A percentile compares a stretch with the other conserved stretches of the same genome.
Evolutionary conservation across 495 filamentous ascomycete species (phyloP).

Genomic region (Talaromyces thailandensis): DNA sequence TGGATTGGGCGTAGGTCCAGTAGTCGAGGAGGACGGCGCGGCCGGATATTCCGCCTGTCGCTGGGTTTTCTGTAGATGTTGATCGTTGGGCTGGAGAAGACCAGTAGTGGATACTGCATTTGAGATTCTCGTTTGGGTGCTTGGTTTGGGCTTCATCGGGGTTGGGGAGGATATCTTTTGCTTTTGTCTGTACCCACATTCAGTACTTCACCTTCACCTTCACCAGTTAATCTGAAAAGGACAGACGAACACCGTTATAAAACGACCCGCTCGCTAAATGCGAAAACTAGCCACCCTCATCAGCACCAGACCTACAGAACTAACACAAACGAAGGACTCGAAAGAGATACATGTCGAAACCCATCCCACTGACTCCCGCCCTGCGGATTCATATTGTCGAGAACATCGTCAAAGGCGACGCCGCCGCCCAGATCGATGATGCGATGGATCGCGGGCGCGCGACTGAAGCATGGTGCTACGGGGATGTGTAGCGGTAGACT

Average conservation of each 20-base stretch:
- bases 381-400: constrained; percentile 61
- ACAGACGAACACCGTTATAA: neutral
- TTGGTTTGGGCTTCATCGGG: neutral
- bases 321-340: neutral
- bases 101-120: constrained; percentile 41
- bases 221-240: neutral
- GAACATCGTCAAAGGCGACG: constrained; percentile 48
- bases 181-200: neutral
- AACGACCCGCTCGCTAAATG: neutral
- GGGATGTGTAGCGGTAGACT: constrained; percentile 49
- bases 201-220: neutral
- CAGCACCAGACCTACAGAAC: neutral
- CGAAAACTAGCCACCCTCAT: neutral
- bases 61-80: neutral
- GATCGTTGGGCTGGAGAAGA: constrained; percentile 5
- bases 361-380: constrained; percentile 70
- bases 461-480: constrained; percentile 37
- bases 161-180: neutral
- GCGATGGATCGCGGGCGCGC: constrained; percentile 41
- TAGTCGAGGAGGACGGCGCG: constrained; percentile 46
- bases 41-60: constrained; percentile 34
- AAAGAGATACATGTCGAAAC: constrained; percentile 46
- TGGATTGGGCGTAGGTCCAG: constrained; percentile 25
- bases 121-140: constrained; percentile 25
- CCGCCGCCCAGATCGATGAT: constrained; percentile 36